Evolutionary conservation across 805 yeast species (phyloP).

Genomic region (Nematodospora valgi): DNA sequence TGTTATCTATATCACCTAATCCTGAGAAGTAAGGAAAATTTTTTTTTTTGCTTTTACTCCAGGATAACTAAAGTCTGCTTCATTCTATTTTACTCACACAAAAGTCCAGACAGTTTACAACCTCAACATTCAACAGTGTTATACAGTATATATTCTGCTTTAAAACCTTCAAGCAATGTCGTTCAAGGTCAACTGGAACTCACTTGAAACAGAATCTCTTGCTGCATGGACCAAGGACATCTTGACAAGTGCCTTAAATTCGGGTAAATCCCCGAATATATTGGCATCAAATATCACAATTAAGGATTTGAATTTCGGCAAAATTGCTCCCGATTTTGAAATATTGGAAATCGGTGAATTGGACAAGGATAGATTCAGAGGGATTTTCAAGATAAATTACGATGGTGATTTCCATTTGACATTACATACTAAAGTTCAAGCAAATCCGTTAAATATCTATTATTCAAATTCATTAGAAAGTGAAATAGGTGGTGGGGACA

Average conservation of each 20-base stretch:
- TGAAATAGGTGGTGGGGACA: too few species aligned
- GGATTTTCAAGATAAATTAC: conserved; percentile 75
- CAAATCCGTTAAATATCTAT: conserved; percentile 75
- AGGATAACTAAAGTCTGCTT: too few species aligned
- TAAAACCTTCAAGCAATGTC: too few species aligned
- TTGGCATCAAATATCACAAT: conserved; percentile 67
- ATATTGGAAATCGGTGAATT: conserved; percentile 81
- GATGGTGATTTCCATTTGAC: conserved; percentile 74
- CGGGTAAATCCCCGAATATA: conserved; percentile 68
- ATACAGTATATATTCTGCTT: too few species aligned
- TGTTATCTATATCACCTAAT: too few species aligned
- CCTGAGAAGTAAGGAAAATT: too few species aligned
- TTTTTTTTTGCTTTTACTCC: too few species aligned
- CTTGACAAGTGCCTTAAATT: conserved; percentile 68
- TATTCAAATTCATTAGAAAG: conserved; percentile 39
- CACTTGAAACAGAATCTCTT: conserved; percentile 63
- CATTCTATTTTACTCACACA: too few species aligned
- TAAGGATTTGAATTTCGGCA: conserved; percentile 69
- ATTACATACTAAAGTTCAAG: conserved; percentile 76
- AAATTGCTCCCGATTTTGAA: conserved; percentile 70
- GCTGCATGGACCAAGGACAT: conserved; percentile 61
- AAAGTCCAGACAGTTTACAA: too few species aligned
- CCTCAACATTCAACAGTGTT: too few species aligned
- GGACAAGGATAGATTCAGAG: conserved; percentile 71
- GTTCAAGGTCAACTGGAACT: conserved; percentile 73